phyloP scores from a whole-genome alignment of 2,329 filamentous ascomycete genomes.

The Claviceps fusiformis region DNA sequence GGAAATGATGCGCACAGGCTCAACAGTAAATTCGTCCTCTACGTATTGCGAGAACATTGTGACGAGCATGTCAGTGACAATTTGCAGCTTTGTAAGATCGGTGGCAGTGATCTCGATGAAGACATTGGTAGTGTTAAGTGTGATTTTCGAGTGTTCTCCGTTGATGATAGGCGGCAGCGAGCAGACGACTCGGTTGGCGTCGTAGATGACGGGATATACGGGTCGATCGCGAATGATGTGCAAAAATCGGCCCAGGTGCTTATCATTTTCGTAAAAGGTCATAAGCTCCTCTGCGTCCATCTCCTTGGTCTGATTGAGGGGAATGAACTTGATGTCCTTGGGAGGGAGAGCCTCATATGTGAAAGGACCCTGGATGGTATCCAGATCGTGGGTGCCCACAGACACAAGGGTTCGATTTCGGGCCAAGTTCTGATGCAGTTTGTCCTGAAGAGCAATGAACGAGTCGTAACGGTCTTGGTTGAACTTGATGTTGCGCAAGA shows the following conservation, averaged over 20 bases:
- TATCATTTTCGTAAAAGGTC: constrained; percentile 90
- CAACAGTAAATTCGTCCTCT: constrained; percentile 76
- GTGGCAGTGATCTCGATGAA: constrained; percentile 96
- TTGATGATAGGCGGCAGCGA: constrained; percentile 98
- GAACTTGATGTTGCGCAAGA: constrained; percentile 84
- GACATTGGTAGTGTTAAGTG: constrained; percentile 76
- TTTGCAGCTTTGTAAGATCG: constrained; percentile 89
- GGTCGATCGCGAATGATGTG: constrained; percentile 91
- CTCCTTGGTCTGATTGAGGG: constrained; percentile 80
- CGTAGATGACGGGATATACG: constrained; percentile 91
- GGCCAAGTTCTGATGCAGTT: constrained; percentile 91
- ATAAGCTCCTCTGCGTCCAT: constrained; percentile 85
- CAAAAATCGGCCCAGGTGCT: constrained; percentile 76
- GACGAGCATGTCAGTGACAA: constrained; percentile 89
- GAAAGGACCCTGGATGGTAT: constrained; percentile 88
- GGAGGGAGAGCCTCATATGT: constrained; percentile 87
- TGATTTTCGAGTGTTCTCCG: constrained; percentile 92
- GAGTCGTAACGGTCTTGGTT: constrained; percentile 84
- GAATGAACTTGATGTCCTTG: constrained; percentile 81
- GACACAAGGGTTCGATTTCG: constrained; percentile 88
- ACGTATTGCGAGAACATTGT: constrained; percentile 96
- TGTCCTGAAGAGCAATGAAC: constrained; percentile 96
- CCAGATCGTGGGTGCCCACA: constrained; percentile 92
- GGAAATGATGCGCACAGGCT: constrained; percentile 85
- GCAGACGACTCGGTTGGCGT: constrained; percentile 74